Conservation (phyloP, 306 rosid species). For the Dicorynia guianensis region DNA sequence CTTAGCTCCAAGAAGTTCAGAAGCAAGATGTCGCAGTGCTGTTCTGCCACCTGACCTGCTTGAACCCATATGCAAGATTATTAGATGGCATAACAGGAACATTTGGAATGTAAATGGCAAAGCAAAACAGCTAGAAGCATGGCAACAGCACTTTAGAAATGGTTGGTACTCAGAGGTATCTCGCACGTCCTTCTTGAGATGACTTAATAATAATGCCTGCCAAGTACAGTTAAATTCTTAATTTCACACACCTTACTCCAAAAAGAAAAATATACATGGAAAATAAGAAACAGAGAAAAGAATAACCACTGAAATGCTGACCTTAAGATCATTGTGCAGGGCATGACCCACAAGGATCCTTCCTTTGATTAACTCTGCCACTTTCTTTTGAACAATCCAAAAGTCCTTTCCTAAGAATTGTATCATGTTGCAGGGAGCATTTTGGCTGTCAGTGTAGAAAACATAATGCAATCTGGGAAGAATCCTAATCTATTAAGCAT, state of each 20-base stretch:
- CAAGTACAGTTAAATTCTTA: constrained; percentile 31
- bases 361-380: constrained; percentile 83
- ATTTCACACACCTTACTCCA: constrained; percentile 20
- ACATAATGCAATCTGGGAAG: constrained; percentile 21
- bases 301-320: constrained; percentile 43
- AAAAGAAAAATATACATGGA: constrained; percentile 19
- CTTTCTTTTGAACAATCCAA: constrained; percentile 73
- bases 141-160: constrained; percentile 61
- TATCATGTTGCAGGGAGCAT: constrained; percentile 26
- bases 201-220: constrained; percentile 88
- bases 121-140: background rate
- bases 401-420: constrained; percentile 77
- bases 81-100: constrained; percentile 25
- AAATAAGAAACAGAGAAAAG: background rate
- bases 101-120: constrained; percentile 16
- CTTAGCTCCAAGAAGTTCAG: constrained; percentile 71
- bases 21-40: constrained; percentile 86
- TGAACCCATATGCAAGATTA: constrained; percentile 39
- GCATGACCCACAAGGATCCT: constrained; percentile 95
- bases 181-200: constrained; percentile 80
- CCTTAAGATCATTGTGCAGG: constrained; percentile 91
- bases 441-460: constrained; percentile 24
- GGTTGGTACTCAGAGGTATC: constrained; percentile 87
- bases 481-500: constrained; percentile 14
- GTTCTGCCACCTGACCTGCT: constrained; percentile 63